Percentiles rank a stretch among this genome's conserved stretches.
Conservation (phyloP, 129 eudicot species). For the Erigeron canadensis region DNA sequence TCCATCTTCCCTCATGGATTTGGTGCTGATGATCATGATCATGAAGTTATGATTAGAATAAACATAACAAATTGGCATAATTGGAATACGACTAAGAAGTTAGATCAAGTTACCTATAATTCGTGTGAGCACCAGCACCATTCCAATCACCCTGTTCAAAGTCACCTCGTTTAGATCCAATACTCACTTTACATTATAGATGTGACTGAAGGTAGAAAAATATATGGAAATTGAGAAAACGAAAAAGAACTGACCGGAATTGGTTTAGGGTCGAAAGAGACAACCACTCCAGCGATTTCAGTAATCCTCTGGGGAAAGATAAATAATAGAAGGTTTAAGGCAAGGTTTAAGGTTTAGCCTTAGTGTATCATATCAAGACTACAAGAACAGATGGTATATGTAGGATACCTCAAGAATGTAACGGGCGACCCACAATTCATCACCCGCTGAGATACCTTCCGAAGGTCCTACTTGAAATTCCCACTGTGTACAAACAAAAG, state of each 20-base stretch:
- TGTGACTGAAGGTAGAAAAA: not conserved
- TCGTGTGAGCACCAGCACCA: conserved; percentile 94
- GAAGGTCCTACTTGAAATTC: conserved; percentile 96
- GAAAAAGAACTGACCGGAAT: conserved; percentile 59
- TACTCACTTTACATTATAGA: not conserved
- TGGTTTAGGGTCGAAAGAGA: conserved; percentile 93
- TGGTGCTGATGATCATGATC: conserved; percentile 24
- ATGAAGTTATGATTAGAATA: not conserved
- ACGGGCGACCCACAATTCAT: conserved; percentile 92
- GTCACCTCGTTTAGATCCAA: not conserved
- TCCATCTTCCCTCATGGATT: conserved; percentile 42
- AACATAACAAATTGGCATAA: not conserved
- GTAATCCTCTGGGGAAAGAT: conserved; percentile 68
- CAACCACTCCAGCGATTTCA: conserved; percentile 84
- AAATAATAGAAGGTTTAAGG: not conserved
- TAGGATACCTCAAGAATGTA: conserved; percentile 82
- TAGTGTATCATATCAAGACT: not conserved
- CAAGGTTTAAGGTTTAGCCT: conserved; percentile 8
- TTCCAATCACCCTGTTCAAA: conserved; percentile 92
- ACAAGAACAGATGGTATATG: not conserved
- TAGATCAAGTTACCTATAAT: conserved; percentile 55
- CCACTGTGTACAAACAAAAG: conserved; percentile 53
- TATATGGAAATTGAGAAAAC: not conserved
- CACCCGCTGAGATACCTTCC: conserved; percentile 90
- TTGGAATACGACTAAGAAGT: not conserved